Base-by-base conservation (phyloP, 106 monocot species). In the Narthecium ossifragum region DNA sequence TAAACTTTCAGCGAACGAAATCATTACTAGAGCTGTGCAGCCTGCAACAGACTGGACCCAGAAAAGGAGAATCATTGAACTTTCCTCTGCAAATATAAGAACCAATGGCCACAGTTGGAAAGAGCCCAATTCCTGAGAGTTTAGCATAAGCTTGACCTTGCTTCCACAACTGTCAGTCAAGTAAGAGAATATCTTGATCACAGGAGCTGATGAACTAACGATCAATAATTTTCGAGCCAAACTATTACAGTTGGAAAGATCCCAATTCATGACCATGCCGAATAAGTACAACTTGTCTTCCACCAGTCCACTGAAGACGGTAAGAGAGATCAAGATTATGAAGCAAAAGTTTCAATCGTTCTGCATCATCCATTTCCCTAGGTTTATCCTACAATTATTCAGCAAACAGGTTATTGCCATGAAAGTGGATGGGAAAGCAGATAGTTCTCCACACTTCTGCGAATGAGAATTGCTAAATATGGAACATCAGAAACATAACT, bases 241-340 rank as follows among this genome's bases (percentile, higher is more conserved):
- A 59, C 61, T n/a, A 58, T 89, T 68, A 90, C 57, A 94, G 76
- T 46, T 75, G 89, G 67, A 90, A 89, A 46, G 72, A 72, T n/a
- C 94, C 90, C 70, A 94, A 65, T 27, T 89, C 83, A 36, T 84
- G 80, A 36, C 72, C 76, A 67, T 86, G 80, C 27, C 67, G 63
- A 37, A 57, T 73, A 26, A 94, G 89, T 18, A 67, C 29, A 57
- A 90, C 80, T 59, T 70, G 78, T 65, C 78, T 86, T 37, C 58
- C 68, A 48, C 69, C 78, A 34, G 78, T 48, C 94, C 85, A 90
- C 26, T 70, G 83, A 53, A 86, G 73, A 9, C 73, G 80, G 62
- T 89, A 94, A 31, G 94, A 90, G 25, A 94, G 75, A 53, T 94
- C 90, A 28, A 94, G 71, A 56, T 89, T 89, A 34, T 80, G 88